These are phyloP conservation scores for Tylopilus sp. DNA, from an alignment of 768 basidiomycete species.

Conservation along the genomic window DNA sequence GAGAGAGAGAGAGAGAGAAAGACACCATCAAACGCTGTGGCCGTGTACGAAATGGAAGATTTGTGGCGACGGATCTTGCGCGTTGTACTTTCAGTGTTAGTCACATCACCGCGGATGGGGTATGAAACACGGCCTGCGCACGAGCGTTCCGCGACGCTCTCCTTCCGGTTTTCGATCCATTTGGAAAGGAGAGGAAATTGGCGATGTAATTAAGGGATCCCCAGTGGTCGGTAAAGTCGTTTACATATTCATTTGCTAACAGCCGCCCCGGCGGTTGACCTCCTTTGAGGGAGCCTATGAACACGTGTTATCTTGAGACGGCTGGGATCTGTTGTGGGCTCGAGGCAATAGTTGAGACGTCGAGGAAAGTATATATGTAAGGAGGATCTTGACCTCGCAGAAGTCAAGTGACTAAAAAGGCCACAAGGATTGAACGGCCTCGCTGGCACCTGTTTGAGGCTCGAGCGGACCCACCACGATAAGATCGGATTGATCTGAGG, in stretches of 20 bases:
- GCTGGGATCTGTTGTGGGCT: background rate
- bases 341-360: slow-evolving; percentile 1
- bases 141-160: slow-evolving; percentile 25
- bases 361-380: background rate
- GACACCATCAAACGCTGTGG: too few species aligned
- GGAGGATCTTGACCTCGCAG: background rate
- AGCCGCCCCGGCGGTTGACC: background rate
- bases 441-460: slow-evolving; percentile 1
- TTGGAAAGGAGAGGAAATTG: slow-evolving; percentile 1
- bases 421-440: slow-evolving; percentile 17
- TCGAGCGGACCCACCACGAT: slow-evolving; percentile 13
- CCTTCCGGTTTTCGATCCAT: slow-evolving; percentile 5
- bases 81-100: background rate
- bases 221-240: background rate
- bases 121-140: background rate
- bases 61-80: background rate
- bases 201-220: slow-evolving; percentile 2
- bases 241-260: background rate
- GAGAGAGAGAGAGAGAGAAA: too few species aligned
- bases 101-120: slow-evolving; percentile 15
- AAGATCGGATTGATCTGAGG: slow-evolving; percentile 20
- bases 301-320: slow-evolving; percentile 13
- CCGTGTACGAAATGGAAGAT: slow-evolving; percentile 9
- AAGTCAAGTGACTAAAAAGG: slow-evolving; percentile 1
- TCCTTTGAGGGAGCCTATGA: background rate